Percentiles rank a stretch among this genome's conserved stretches.
Evolutionary conservation across 495 filamentous ascomycete species (phyloP).

Genomic region (Aspergillus cavernicola): DNA sequence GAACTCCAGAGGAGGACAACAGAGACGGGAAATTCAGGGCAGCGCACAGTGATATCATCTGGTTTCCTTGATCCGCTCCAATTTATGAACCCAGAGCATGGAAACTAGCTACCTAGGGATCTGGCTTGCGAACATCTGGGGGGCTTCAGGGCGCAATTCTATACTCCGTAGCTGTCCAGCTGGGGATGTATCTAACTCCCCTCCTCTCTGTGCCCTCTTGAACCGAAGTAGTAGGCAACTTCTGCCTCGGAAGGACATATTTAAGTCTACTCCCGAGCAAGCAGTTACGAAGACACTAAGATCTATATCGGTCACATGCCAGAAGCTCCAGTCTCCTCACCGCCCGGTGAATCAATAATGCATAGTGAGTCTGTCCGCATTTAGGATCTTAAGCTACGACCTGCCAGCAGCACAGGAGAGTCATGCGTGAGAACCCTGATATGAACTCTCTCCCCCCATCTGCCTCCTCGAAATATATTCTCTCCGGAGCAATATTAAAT

Average conservation of each 20-base stretch:
- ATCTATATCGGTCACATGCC: slow-evolving; percentile 7
- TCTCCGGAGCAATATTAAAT: neutral
- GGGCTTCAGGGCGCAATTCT: no score
- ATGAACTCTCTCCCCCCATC: slow-evolving; percentile 4
- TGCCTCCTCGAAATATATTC: slow-evolving; percentile 6
- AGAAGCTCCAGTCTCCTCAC: slow-evolving; percentile 1
- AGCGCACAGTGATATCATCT: slow-evolving; percentile 5
- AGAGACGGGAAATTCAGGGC: neutral
- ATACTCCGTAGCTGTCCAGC: no score
- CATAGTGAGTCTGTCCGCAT: slow-evolving; percentile 2
- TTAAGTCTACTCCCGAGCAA: neutral
- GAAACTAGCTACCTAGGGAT: no score
- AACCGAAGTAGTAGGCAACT: no score
- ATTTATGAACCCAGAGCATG: no score
- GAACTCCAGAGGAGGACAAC: no score
- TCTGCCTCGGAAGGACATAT: neutral
- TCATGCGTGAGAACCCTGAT: slow-evolving; percentile 16
- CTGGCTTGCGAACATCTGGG: no score
- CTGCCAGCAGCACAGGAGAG: neutral
- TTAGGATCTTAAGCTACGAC: slow-evolving; percentile 1
- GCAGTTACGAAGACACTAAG: neutral
- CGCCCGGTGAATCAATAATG: slow-evolving; percentile 5
- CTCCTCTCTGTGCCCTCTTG: no score
- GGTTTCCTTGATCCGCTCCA: no score
- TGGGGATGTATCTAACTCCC: no score